Evolutionary conservation across 2,329 filamentous ascomycete genomes (phyloP).

Genomic region (Scolecobasidium constrictum): DNA sequence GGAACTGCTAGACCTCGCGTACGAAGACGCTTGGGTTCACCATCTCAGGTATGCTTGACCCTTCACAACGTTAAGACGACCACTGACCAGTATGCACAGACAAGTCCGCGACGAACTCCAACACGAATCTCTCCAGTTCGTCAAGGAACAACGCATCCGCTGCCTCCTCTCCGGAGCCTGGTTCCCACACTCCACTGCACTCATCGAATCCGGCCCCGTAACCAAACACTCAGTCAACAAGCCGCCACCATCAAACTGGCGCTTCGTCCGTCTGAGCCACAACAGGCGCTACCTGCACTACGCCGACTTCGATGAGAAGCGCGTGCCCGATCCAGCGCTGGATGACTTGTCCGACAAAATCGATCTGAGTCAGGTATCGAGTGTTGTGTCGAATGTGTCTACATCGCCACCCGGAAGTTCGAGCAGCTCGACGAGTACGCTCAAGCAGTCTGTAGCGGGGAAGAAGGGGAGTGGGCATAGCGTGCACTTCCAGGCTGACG

Average conservation of each 20-base stretch:
- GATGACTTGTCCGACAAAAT: slow-evolving; percentile 70
- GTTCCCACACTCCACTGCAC: slow-evolving; percentile 55
- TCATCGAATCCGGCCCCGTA: slow-evolving; percentile 34
- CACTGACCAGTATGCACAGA: slow-evolving; percentile 16
- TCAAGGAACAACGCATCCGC: slow-evolving; percentile 90
- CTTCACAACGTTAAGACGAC: neutral
- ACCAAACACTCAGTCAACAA: slow-evolving; percentile 30
- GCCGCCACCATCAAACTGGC: slow-evolving; percentile 50
- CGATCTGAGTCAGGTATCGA: slow-evolving; percentile 78
- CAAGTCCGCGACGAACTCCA: slow-evolving; percentile 88
- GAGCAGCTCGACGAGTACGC: slow-evolving; percentile 34
- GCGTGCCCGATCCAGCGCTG: slow-evolving; percentile 49
- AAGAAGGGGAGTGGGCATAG: too few species aligned
- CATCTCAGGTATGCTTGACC: slow-evolving; percentile 50
- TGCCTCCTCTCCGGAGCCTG: slow-evolving; percentile 82
- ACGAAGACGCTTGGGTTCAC: slow-evolving; percentile 89
- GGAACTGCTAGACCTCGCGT: slow-evolving; percentile 80
- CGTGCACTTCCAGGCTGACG: neutral
- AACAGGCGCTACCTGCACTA: slow-evolving; percentile 87
- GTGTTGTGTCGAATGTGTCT: slow-evolving; percentile 86
- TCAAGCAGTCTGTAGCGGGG: slow-evolving; percentile 22
- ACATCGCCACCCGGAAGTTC: slow-evolving; percentile 42
- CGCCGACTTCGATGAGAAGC: slow-evolving; percentile 64
- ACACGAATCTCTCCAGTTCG: slow-evolving; percentile 85
- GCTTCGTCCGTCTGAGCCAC: slow-evolving; percentile 80